phyloP scores from a whole-genome alignment of 2,329 filamentous ascomycete species.

The Alternaria sp. region DNA sequence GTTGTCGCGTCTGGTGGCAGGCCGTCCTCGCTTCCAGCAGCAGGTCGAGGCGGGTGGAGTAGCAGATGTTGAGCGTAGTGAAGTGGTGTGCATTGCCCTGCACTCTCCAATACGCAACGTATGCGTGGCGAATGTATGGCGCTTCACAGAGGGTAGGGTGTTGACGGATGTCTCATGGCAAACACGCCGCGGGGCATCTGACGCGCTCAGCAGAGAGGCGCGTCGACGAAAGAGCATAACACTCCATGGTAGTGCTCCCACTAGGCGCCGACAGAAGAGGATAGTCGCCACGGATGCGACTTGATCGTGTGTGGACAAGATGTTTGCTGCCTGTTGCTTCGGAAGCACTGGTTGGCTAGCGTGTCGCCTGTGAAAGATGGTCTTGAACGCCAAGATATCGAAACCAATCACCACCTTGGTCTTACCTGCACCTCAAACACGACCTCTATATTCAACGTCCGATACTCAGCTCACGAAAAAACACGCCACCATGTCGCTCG shows the following conservation, averaged over 20 bases:
- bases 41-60: constrained; percentile 14
- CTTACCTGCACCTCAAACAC: constrained; percentile 12
- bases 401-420: constrained; percentile 25
- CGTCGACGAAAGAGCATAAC: constrained; percentile 45
- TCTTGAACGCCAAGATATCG: constrained; percentile 31
- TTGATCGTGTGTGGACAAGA: constrained; percentile 11
- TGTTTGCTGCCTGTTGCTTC: constrained; percentile 30
- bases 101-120: not conserved
- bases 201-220: constrained; percentile 39
- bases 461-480: constrained; percentile 2
- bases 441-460: constrained; percentile 4
- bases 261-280: constrained; percentile 35
- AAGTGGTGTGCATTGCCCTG: constrained; percentile 17
- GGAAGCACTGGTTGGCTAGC: constrained; percentile 26
- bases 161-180: constrained; percentile 22
- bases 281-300: not conserved
- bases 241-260: constrained; percentile 47
- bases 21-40: constrained; percentile 34
- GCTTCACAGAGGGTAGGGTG: constrained; percentile 9
- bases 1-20: constrained; percentile 21
- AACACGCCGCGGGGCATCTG: constrained; percentile 25
- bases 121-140: not conserved
- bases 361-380: constrained; percentile 17
- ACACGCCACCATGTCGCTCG: constrained; percentile 34
- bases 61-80: constrained; percentile 10